Evolutionary conservation across 176 grass and related monocot species (phyloP).

Genomic region (Oryza australiensis): DNA sequence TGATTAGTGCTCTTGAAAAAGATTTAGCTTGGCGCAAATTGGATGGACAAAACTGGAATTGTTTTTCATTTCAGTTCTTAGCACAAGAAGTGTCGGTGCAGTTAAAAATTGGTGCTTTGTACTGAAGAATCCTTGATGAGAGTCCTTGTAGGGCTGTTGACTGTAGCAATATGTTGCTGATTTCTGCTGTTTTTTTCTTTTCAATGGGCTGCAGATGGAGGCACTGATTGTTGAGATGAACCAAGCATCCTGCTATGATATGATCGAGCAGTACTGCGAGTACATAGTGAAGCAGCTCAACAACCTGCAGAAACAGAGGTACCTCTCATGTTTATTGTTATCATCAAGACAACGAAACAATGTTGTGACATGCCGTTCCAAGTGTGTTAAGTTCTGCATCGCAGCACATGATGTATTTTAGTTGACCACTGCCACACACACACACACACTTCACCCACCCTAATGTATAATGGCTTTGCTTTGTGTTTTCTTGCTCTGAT

Average conservation of each 20-base stretch:
- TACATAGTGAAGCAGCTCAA: slow-evolving; percentile 74
- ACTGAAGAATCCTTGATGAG: not conserved
- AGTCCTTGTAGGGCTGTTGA: not conserved
- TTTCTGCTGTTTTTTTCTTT: slow-evolving; percentile 7
- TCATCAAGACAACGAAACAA: not conserved
- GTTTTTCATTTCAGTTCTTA: not conserved
- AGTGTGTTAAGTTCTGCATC: not conserved
- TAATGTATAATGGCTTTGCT: not conserved
- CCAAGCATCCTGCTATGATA: slow-evolving; percentile 71
- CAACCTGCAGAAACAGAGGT: slow-evolving; percentile 80
- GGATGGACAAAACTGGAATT: not conserved
- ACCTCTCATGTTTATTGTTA: slow-evolving; percentile 11
- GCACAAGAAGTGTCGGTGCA: not conserved
- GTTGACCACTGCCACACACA: not conserved
- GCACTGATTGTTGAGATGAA: slow-evolving; percentile 74
- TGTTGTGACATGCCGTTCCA: slow-evolving; percentile 6
- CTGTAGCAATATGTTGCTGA: not conserved
- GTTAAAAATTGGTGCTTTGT: not conserved
- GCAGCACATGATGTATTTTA: not conserved
- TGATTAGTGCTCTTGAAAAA: not conserved
- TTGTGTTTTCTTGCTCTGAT: not conserved
- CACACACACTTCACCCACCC: not conserved
- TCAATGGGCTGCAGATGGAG: slow-evolving; percentile 54
- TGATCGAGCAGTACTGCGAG: slow-evolving; percentile 79
- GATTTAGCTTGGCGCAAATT: not conserved